Conservation (phyloP, 768 basidiomycete species). For the Lentinus brumalis region DNA sequence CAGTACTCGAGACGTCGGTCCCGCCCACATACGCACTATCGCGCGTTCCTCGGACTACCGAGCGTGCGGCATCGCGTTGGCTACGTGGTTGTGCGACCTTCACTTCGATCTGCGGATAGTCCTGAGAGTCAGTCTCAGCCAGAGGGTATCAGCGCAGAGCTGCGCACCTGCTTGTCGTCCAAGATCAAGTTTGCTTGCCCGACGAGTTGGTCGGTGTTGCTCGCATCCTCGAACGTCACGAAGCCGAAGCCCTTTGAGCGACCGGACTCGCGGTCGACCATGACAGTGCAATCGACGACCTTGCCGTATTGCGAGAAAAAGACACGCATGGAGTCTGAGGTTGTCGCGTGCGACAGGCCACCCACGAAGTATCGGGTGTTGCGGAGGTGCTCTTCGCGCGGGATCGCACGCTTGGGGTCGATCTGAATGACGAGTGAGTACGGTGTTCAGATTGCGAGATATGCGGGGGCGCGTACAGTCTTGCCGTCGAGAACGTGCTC, state of each 20-base stretch:
- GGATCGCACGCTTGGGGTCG: constrained; percentile 97
- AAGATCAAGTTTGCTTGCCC: constrained; percentile 84
- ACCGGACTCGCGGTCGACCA: constrained; percentile 94
- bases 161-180: constrained; percentile 86
- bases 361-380: constrained; percentile 96
- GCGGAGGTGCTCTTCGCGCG: constrained; percentile 88
- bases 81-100: constrained; percentile 91
- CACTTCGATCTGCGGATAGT: constrained; percentile 77
- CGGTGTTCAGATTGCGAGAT: not conserved
- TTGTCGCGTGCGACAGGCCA: constrained; percentile 85
- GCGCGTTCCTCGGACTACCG: constrained; percentile 45
- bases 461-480: constrained; percentile 59
- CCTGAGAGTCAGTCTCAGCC: not conserved
- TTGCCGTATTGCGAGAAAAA: constrained; percentile 93
- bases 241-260: constrained; percentile 97
- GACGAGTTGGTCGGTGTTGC: constrained; percentile 78
- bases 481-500: constrained; percentile 96
- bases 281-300: constrained; percentile 96
- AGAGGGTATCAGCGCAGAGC: not conserved
- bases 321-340: constrained; percentile 86
- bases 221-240: constrained; percentile 88
- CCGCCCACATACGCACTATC: constrained; percentile 1
- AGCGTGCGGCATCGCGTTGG: constrained; percentile 57
- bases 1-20: constrained; percentile 20
- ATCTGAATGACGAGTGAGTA: constrained; percentile 55